These are phyloP conservation scores for Pleurotus ostreatus DNA, from an alignment of 768 basidiomycete genomes.

Conservation along the genomic window DNA sequence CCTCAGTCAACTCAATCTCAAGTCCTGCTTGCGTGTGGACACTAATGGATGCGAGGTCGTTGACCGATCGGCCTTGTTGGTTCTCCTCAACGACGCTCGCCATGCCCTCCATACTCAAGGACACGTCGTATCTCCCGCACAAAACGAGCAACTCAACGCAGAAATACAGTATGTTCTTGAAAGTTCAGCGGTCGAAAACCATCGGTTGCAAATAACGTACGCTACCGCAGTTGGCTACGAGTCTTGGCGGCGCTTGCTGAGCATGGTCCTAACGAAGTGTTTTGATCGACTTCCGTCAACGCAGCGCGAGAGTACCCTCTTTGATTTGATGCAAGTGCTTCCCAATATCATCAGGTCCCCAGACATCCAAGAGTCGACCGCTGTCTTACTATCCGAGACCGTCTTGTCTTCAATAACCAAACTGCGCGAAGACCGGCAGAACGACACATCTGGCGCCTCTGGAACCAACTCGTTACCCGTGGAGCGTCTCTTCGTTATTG, in stretches of 20 bases:
- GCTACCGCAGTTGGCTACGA: constrained; percentile 70
- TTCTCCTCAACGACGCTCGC: constrained; percentile 59
- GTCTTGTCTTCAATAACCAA: constrained; percentile 82
- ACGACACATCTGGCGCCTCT: constrained; percentile 65
- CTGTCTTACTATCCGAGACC: constrained; percentile 81
- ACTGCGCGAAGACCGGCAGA: constrained; percentile 76
- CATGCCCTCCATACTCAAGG: constrained; percentile 66
- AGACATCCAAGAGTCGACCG: constrained; percentile 65
- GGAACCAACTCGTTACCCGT: constrained; percentile 70
- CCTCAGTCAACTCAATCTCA: constrained; percentile 61
- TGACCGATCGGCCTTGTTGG: constrained; percentile 68
- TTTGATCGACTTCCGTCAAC: constrained; percentile 81
- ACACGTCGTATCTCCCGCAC: constrained; percentile 53
- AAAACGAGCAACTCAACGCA: constrained; percentile 59
- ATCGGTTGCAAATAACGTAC: constrained; percentile 74
- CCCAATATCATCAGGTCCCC: constrained; percentile 63
- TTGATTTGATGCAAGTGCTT: constrained; percentile 84
- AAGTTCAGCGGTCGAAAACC: constrained; percentile 85
- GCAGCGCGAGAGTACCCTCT: constrained; percentile 82
- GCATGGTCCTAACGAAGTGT: constrained; percentile 82
- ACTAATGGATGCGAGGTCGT: constrained; percentile 78
- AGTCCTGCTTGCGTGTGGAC: constrained; percentile 65
- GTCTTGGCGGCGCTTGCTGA: constrained; percentile 81
- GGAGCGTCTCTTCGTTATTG: constrained; percentile 71
- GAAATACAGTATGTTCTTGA: constrained; percentile 79